phyloP scores from a whole-genome alignment of 2,329 filamentous ascomycete genomes.

The Neonectria neomacrospora region DNA sequence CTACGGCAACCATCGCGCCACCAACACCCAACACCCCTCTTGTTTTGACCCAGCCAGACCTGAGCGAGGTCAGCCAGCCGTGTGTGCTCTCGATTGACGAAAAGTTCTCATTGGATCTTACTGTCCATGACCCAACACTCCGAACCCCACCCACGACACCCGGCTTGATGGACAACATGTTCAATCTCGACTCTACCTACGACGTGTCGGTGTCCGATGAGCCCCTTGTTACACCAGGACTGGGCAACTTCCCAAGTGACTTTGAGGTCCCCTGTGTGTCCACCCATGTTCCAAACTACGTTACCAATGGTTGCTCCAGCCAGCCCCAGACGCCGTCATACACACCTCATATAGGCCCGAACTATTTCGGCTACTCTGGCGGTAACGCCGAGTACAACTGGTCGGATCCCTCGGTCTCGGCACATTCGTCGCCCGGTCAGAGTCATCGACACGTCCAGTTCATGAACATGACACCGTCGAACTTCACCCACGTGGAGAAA shows the following conservation, averaged over 20 bases:
- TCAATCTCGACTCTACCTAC: conserved; percentile 53
- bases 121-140: conserved; percentile 56
- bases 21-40: conserved; percentile 63
- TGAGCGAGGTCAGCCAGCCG: conserved; percentile 54
- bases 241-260: conserved; percentile 58
- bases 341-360: conserved; percentile 54
- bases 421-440: conserved; percentile 49
- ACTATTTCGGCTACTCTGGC: conserved; percentile 53
- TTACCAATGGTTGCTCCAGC: conserved; percentile 53
- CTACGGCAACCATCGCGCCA: conserved; percentile 57
- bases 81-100: conserved; percentile 47
- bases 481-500: conserved; percentile 42
- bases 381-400: conserved; percentile 63
- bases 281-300: conserved; percentile 56
- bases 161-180: conserved; percentile 56
- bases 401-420: conserved; percentile 56
- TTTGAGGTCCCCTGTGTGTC: conserved; percentile 58
- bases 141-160: conserved; percentile 67
- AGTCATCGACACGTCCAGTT: conserved; percentile 48
- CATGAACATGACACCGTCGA: conserved; percentile 50
- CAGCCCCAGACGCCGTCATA: conserved; percentile 63
- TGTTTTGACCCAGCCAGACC: conserved; percentile 50
- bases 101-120: conserved; percentile 46
- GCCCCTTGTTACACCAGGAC: conserved; percentile 59
- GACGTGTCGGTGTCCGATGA: conserved; percentile 58